These are phyloP conservation scores for Colletotrichum cuscutae DNA, from an alignment of 2,329 filamentous ascomycete species.

Conservation along the genomic window DNA sequence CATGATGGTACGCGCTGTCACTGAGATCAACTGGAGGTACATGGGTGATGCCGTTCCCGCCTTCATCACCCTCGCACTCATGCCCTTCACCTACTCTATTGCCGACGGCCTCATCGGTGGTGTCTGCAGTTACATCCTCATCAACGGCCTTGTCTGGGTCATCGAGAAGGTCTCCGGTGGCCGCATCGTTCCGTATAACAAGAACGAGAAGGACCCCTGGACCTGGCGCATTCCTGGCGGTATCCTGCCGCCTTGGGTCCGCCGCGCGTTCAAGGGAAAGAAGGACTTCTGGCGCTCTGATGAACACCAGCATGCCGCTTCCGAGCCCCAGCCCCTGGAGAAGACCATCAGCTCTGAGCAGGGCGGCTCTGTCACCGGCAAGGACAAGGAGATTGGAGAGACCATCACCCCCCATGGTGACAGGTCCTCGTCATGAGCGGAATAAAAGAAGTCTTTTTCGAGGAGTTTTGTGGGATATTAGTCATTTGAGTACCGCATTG, in stretches of 20 bases:
- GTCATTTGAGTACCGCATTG: not conserved
- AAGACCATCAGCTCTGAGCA: slow-evolving; percentile 36
- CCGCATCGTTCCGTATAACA: slow-evolving; percentile 78
- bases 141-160: slow-evolving; percentile 78
- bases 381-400: slow-evolving; percentile 32
- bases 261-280: slow-evolving; percentile 72
- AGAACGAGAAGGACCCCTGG: slow-evolving; percentile 82
- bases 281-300: slow-evolving; percentile 76
- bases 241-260: slow-evolving; percentile 78
- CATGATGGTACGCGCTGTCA: slow-evolving; percentile 83
- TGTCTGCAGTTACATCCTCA: slow-evolving; percentile 78
- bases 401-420: slow-evolving; percentile 24
- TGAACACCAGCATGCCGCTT: slow-evolving; percentile 36
- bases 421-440: slow-evolving; percentile 3
- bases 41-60: slow-evolving; percentile 85
- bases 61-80: slow-evolving; percentile 84
- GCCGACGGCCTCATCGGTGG: slow-evolving; percentile 87
- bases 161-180: slow-evolving; percentile 74
- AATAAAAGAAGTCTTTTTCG: not conserved
- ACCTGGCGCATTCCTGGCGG: slow-evolving; percentile 81
- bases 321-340: slow-evolving; percentile 35
- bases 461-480: not conserved
- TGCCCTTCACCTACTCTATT: slow-evolving; percentile 93
- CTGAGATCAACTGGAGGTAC: slow-evolving; percentile 91
- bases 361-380: slow-evolving; percentile 24